Evolutionary conservation across 306 rosid genomes (phyloP), one percentile per base, ranked within the genome.

Genomic region (Cyclanthera cordifolia): DNA sequence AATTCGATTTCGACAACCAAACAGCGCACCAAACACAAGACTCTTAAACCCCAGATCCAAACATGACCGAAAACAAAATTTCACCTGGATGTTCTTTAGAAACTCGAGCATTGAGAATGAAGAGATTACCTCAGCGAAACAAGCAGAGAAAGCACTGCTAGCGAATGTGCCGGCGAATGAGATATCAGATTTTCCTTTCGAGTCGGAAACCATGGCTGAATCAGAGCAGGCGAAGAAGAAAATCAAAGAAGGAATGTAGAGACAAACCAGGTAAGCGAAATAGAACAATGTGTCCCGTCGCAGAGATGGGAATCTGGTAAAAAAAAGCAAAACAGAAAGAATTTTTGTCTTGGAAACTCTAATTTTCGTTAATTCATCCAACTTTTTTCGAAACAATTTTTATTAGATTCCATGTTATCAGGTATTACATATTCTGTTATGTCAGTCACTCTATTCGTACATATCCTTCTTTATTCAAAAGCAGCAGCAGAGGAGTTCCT

Each of bases 141-240:
- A 87, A 70, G 93, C 89, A 59, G 93, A 78, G 58, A 87, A 87
- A 69, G 89, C 89, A 54, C 93, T 82, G 55, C 85, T 79, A 43
- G 85, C 86, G 53, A 76, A 87, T 4, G 73, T 78, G 59, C 89
- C 87, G 14, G 83, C 87, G 47, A 87, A 82, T 17, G 93, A 87
- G 74, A 87, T 87, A 61, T 84, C 84, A 24, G 89, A 82, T 37
- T 82, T 86, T 30, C 80, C 55, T 21, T 69, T 80, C 74, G 72
- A 74, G 80, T 79, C 87, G 6, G 66, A 85, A 63, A 84, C 89
- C 89, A 87, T 84, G 47, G 80, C 75, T 74, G 53, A 51, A 52
- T 30, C 32, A 52, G 30, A 55, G 37, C 51, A n/a, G 34, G 34
- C 12, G 34, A 43, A 34, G 6, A 37, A 48, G 24, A 27, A 16